Evolutionary conservation across 345 rosid species (phyloP).

Genomic region (Pistacia integerrima): DNA sequence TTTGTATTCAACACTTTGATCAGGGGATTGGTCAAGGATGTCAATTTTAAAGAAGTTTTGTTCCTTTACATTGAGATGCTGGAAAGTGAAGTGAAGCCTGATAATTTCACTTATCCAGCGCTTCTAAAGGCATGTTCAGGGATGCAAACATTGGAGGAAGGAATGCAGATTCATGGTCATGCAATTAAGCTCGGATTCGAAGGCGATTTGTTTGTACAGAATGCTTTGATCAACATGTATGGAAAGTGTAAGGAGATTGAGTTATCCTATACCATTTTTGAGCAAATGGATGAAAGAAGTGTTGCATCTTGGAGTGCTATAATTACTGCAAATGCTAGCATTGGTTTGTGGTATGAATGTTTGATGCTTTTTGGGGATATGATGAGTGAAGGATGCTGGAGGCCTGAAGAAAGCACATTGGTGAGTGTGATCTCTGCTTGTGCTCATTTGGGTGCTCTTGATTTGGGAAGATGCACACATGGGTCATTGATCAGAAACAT

Average conservation of each 20-base stretch:
- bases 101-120: slow-evolving; percentile 41
- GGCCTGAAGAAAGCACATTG: slow-evolving; percentile 47
- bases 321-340: slow-evolving; percentile 42
- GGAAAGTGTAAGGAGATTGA: slow-evolving; percentile 40
- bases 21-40: slow-evolving; percentile 28
- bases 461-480: slow-evolving; percentile 43
- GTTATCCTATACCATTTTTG: slow-evolving; percentile 29
- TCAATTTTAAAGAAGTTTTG: slow-evolving; percentile 30
- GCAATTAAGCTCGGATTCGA: slow-evolving; percentile 33
- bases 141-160: slow-evolving; percentile 32
- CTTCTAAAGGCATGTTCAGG: slow-evolving; percentile 44
- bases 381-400: slow-evolving; percentile 27
- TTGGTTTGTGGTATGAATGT: slow-evolving; percentile 38
- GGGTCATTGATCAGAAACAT: slow-evolving; percentile 39
- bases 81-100: slow-evolving; percentile 36
- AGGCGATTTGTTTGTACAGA: slow-evolving; percentile 38
- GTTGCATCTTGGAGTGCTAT: slow-evolving; percentile 49
- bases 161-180: slow-evolving; percentile 42
- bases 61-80: slow-evolving; percentile 37
- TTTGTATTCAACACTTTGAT: slow-evolving; percentile 42
- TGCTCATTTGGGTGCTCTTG: slow-evolving; percentile 45
- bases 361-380: slow-evolving; percentile 34
- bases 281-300: slow-evolving; percentile 32
- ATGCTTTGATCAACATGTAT: slow-evolving; percentile 43
- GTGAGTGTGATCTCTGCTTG: slow-evolving; percentile 51